Conservation (phyloP, 2,329 filamentous ascomycete species). For the Colletotrichum sp. region DNA sequence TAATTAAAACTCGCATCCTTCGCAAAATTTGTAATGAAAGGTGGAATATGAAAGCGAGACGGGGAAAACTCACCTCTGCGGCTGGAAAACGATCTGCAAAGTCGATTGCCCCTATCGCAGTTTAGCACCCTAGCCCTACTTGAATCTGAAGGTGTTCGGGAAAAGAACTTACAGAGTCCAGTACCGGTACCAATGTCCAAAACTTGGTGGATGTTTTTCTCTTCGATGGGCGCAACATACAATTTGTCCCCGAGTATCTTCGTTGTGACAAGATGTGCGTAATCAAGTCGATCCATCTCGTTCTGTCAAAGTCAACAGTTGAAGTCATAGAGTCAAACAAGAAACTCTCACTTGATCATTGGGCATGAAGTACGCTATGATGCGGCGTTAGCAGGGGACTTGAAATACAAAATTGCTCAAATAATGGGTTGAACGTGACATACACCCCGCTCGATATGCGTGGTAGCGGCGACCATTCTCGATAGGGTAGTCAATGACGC, state of each 20-base stretch:
- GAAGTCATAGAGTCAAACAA: neutral
- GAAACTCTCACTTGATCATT: neutral
- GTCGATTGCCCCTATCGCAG: neutral
- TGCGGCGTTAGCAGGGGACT: too few species aligned
- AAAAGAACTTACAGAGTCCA: neutral
- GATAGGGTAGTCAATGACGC: neutral
- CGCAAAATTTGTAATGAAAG: neutral
- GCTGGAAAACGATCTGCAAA: neutral
- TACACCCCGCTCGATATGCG: neutral
- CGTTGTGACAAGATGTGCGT: neutral
- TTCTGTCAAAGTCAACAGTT: neutral
- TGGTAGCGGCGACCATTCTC: neutral
- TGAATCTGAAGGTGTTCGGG: neutral
- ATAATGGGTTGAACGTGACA: too few species aligned
- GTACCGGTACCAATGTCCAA: neutral
- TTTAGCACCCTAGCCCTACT: accelerated
- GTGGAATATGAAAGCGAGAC: accelerated
- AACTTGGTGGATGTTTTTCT: neutral
- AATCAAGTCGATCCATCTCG: neutral
- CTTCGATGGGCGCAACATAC: neutral
- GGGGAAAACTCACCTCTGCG: neutral
- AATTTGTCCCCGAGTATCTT: neutral
- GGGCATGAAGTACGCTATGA: neutral
- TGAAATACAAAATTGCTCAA: too few species aligned
- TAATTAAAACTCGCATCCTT: neutral